A percentile compares a stretch with the other conserved stretches of the same genome.
These are phyloP conservation scores for Pseudogymnoascus sp. DNA, from an alignment of 2,329 filamentous ascomycete species.

Conservation along the genomic window DNA sequence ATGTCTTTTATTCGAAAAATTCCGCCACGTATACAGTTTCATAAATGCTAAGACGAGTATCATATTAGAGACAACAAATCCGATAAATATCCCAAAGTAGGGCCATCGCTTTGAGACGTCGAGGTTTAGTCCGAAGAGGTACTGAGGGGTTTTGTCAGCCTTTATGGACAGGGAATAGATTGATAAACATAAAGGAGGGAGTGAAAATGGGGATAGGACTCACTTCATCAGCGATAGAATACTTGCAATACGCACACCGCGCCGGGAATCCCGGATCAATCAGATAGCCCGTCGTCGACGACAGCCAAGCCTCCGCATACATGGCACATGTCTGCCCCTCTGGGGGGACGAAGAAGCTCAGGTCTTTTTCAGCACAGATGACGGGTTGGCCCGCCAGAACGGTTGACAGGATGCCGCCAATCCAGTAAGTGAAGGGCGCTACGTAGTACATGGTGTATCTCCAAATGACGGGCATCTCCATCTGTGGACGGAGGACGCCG, in stretches of 20 bases:
- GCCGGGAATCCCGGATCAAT: conserved; percentile 48
- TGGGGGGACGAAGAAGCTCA: conserved; percentile 56
- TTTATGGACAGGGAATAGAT: not conserved
- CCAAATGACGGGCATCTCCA: conserved; percentile 30
- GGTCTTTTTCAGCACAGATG: conserved; percentile 42
- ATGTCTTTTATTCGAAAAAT: not conserved
- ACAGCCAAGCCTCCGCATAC: conserved; percentile 55
- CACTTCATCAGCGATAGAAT: conserved; percentile 22
- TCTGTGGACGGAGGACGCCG: conserved; percentile 70
- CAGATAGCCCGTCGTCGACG: conserved; percentile 48
- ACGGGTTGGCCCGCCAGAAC: conserved; percentile 46
- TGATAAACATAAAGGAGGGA: not conserved
- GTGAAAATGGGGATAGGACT: not conserved
- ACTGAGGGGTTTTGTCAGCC: conserved; percentile 37
- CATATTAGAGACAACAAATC: not conserved
- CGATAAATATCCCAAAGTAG: not conserved
- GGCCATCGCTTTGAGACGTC: not conserved
- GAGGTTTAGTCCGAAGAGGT: conserved; percentile 46
- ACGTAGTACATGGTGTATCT: conserved; percentile 42
- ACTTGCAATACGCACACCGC: conserved; percentile 64
- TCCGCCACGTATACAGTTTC: not conserved
- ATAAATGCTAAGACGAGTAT: not conserved
- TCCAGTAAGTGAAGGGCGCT: conserved; percentile 63
- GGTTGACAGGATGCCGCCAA: conserved; percentile 51
- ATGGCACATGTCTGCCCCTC: conserved; percentile 52